Base-by-base conservation (phyloP, 345 rosid species). In the Citrus medica region DNA sequence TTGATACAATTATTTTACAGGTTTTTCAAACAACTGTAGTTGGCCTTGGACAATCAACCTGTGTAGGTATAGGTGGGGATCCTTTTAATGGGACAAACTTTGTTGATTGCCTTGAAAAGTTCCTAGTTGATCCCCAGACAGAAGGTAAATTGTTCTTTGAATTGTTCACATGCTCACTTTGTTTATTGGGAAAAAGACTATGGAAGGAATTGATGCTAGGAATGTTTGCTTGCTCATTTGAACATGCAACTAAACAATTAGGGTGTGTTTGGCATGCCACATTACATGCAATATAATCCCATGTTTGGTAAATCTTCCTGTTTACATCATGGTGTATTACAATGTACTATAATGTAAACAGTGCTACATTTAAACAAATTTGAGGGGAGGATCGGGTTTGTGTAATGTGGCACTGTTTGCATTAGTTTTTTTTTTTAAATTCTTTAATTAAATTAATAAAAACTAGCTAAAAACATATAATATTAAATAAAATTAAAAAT, bases 41-140 rank as follows among this genome's bases (percentile, higher is more conserved):
- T 75, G 98, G 98, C 79, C 90, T 96, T 66, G 99, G 99, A 73
- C 98, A 96, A 80, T 94, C 95, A 25, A 92, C 97, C 4, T 94
- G 98, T 83, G 98, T 94, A 19, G 98, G 98, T 69, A 87, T 96
- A 38, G 98, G 99, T 37, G 98, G 98, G 9, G 99, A 96, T 88
- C 99, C 98, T 69, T 96, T 94, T 81, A 96, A 96, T 71, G 99
- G 98, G 25, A 96, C 99, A 60, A 94, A 94, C 84, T 96, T 96
- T 81, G 95, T 96, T 53, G 98, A 96, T 80, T 96, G 99, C 87
- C 78, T 92, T 42, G 80, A 92, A 82, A 96, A 86, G 77, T 96
- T 96, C 79, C 86, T 96, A 68, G 91, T 79, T 74, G 98, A 96
- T 87, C 93, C 98, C 35, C 99, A 92, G 78, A 96, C 99, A 8